Base-by-base conservation (phyloP, 1,139 yeast species). In the Maudiozyma humilis region DNA sequence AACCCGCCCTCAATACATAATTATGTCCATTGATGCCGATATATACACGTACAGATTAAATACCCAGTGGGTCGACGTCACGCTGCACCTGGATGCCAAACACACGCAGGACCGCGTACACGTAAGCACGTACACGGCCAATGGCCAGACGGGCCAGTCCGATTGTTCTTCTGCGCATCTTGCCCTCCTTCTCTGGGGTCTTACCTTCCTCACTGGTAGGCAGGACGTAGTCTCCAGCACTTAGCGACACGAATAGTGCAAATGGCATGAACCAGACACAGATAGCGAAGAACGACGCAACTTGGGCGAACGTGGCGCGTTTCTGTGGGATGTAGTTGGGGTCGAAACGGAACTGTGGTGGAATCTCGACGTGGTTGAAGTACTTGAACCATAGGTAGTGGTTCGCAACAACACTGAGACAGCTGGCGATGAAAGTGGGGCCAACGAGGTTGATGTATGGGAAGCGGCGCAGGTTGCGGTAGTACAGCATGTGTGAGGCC, bases 251-350 rank as follows among this genome's bases (percentile, higher is more conserved):
- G 65, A 93, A 89, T 50, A 93, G 71, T 2, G 96, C 81, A 64
- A 91, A 88, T 29, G 99, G 99, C 36, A 91, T 76, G 48, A 89
- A 73, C 99, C 99, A 91, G 13, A 91, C 82, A 55, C 94, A 82
- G 36, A 91, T 68, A 1, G 96, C 98, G 59, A 93, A 88, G 63
- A 91, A 91, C 3, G 96, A 83, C 23, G 96, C 86, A 2, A 91
- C 86, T 60, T 93, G 96, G 1, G 88, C 70, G 59, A 91, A 91
- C 6, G 83, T 71, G 1, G 95, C 94, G 47, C 85, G 76, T 43
- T 76, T 75, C n/a, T 83, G 84, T 25, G 85, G 78, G 18, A 65
- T 67, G 55, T 79, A 82, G 44, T 72, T 74, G 0, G 81, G 77
- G 50, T 69, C 71, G 49, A 78, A 67, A 47, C 84, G 66, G 47